Evolutionary conservation across 2,329 filamentous ascomycete species (phyloP), one percentile per base, ranked within the genome.

Genomic region (Colletotrichum sp.): DNA sequence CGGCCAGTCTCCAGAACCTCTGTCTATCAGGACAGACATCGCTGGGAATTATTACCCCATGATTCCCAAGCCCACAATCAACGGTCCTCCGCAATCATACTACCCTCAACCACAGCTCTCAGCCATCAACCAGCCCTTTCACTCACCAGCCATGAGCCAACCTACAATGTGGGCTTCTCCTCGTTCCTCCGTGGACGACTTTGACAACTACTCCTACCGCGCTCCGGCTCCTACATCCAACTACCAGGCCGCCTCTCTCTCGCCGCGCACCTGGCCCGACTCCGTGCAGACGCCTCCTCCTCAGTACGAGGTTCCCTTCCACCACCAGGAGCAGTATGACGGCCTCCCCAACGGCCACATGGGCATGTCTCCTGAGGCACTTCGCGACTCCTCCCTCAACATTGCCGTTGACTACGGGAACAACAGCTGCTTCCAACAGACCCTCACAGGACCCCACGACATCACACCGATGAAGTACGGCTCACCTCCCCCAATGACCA

Each of bases 161-260:
- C 32, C 28, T 21, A 62, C 71, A 13, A 30, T 64, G 65, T 85
- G 84, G 82, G 81, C 83, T 44, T 87, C 85, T 30, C 85, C 87
- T 34, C 85, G 84, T 13, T 76, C 78, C 10, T 81, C 81, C 15
- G 81, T 82, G 49, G 83, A 86, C 39, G 86, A 87, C 28, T 80
- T 83, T 64, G 86, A 87, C 24, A 81, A 82, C 73, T 83, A 83
- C 69, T 83, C 82, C 59, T 84, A 83, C 78, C 80, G 82, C 67
- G 82, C 80, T 34, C 85, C 84, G 6, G 79, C 79, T 18, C 68
- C 77, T 16, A 59, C 79, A 52, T 79, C 77, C 68, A 32, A 32
- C 16, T 83, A 83, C 78, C 81, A 81, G 71, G 76, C 79, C 36
- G 80, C 82, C 16, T 79, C 82, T 12, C 75, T 80, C 55, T 84